Evolutionary conservation across 2,329 filamentous ascomycete species (phyloP).

Genomic region (Fusarium napiforme): DNA sequence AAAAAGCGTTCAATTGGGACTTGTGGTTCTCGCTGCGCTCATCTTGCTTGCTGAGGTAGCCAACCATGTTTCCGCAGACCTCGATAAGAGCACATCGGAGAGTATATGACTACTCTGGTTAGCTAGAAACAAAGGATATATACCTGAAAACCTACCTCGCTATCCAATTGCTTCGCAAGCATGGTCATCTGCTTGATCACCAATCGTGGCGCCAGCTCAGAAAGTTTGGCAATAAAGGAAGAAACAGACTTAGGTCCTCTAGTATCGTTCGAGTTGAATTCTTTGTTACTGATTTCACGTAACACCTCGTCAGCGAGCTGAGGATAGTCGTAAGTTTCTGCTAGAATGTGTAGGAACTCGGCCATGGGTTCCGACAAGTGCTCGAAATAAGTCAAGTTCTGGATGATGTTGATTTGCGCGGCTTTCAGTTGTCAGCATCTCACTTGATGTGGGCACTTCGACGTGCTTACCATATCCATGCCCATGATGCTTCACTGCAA

Average conservation of each 20-base stretch:
- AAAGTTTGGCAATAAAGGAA: constrained; percentile 90
- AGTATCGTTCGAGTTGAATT: constrained; percentile 96
- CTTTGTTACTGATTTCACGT: constrained; percentile 94
- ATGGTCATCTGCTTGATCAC: constrained; percentile 99
- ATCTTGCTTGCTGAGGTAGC: constrained; percentile 88
- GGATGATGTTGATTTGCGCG: constrained; percentile 96
- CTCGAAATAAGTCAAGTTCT: constrained; percentile 98
- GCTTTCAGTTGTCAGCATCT: constrained; percentile 62
- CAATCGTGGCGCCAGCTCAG: constrained; percentile 87
- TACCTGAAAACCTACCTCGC: constrained; percentile 70
- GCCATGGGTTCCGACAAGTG: constrained; percentile 99
- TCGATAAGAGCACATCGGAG: constrained; percentile 94
- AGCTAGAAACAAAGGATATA: constrained; percentile 13
- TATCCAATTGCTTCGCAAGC: constrained; percentile 93
- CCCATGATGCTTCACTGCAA: constrained; percentile 96
- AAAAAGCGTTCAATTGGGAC: constrained; percentile 95
- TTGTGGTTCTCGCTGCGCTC: constrained; percentile 94
- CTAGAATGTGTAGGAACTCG: constrained; percentile 94
- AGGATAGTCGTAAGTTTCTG: constrained; percentile 97
- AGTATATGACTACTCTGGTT: constrained; percentile 77
- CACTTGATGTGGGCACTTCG: neutral
- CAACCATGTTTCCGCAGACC: constrained; percentile 95
- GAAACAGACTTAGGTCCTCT: constrained; percentile 97
- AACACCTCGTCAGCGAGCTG: constrained; percentile 94
- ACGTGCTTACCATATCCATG: constrained; percentile 84